Conservation (phyloP, 2,329 filamentous ascomycete genomes). For the Tolypocladium pustulatum region DNA sequence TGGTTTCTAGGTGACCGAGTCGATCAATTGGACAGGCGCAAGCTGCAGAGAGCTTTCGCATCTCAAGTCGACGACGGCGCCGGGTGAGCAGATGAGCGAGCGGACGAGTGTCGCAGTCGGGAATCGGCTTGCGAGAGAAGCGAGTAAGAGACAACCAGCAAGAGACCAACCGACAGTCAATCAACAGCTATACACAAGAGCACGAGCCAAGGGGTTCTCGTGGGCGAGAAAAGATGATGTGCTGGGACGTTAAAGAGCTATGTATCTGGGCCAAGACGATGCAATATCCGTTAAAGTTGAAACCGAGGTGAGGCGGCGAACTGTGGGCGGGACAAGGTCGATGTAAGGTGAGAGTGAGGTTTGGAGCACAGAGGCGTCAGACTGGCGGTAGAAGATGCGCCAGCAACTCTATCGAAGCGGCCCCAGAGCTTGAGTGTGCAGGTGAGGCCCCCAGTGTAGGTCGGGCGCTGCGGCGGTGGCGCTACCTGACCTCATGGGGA, state of each 20-base stretch:
- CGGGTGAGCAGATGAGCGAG: background rate
- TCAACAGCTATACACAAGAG: background rate
- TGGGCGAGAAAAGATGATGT: background rate
- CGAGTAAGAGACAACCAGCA: background rate
- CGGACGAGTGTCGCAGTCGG: background rate
- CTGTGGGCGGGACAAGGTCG: background rate
- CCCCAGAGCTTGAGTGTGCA: background rate
- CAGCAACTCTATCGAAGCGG: background rate
- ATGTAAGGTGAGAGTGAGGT: background rate
- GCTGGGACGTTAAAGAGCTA: background rate
- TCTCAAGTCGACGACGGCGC: constrained; percentile 15
- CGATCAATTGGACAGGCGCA: constrained; percentile 20
- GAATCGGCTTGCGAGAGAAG: background rate
- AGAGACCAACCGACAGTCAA: background rate
- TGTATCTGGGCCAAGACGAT: background rate
- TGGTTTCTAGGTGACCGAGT: constrained; percentile 1
- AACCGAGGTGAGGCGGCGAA: background rate
- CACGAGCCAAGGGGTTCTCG: background rate
- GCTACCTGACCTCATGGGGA: background rate
- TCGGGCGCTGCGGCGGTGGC: background rate
- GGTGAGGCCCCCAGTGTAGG: background rate
- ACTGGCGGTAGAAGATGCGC: background rate
- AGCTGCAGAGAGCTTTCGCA: constrained; percentile 12
- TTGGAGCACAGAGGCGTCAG: background rate
- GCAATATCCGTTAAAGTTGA: background rate